Percentiles rank a stretch among this genome's conserved stretches.
Conservation (phyloP, 768 basidiomycete species). For the Suillus discolor region DNA sequence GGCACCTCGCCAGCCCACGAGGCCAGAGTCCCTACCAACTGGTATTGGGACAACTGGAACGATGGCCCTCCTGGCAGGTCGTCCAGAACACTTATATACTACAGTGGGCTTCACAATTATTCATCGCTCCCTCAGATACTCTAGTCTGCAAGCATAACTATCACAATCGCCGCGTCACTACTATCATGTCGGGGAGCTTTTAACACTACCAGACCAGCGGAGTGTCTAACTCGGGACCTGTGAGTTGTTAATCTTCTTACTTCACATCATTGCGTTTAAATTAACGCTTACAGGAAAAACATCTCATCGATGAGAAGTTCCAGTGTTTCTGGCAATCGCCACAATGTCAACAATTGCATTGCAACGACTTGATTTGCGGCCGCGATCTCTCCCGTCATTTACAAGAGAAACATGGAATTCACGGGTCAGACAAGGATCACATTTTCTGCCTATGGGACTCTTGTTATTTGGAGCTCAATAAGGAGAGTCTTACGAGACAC, state of each 20-base stretch:
- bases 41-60: background rate
- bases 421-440: background rate
- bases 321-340: background rate
- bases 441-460: background rate
- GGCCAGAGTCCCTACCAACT: background rate
- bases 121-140: background rate
- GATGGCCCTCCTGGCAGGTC: background rate
- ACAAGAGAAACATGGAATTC: background rate
- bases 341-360: background rate
- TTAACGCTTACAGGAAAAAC: background rate
- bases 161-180: background rate
- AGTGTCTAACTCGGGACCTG: background rate
- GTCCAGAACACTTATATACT: background rate
- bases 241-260: background rate
- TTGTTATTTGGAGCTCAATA: background rate
- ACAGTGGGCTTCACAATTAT: background rate
- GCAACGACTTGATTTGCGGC: background rate
- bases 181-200: background rate
- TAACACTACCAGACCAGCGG: fast-evolving
- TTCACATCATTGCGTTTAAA: background rate
- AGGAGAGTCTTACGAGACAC: slow-evolving; percentile 15
- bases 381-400: background rate
- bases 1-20: background rate
- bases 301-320: fast-evolving
- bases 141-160: background rate